Percentiles rank a stretch among this genome's conserved stretches.
These are phyloP conservation scores for Rhododendron williamsianum DNA, from an alignment of 148 eudicot genomes.

Conservation along the genomic window DNA sequence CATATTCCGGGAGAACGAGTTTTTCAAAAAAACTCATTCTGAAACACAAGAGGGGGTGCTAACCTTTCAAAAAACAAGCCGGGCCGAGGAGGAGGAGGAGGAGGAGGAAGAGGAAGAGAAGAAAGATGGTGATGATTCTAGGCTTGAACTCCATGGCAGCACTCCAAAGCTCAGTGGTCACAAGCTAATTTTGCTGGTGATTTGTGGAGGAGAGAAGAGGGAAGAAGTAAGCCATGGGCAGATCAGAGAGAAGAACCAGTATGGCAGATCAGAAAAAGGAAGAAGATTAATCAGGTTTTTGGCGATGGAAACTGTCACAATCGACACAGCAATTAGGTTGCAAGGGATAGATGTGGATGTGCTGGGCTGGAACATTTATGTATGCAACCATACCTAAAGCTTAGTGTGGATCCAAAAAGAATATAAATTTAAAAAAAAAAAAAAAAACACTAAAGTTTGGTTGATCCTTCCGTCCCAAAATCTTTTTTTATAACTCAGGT, in stretches of 20 bases:
- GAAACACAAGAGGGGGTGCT: not conserved
- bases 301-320: slow-evolving; percentile 20
- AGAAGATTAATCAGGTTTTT: slow-evolving; percentile 1
- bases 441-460: not conserved
- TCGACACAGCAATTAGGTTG: slow-evolving; percentile 27
- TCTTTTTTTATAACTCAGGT: not conserved
- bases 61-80: slow-evolving; percentile 16
- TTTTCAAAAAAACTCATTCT: not conserved
- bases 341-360: slow-evolving; percentile 26
- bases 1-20: too few species aligned
- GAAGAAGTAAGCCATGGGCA: not conserved
- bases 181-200: slow-evolving; percentile 2
- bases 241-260: slow-evolving; percentile 3
- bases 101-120: slow-evolving; percentile 15
- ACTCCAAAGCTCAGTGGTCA: not conserved
- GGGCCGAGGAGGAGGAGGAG: slow-evolving; percentile 10
- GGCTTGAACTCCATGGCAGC: slow-evolving; percentile 21
- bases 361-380: slow-evolving; percentile 29
- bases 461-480: not conserved
- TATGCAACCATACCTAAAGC: slow-evolving; percentile 10
- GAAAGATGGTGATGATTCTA: not conserved
- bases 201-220: not conserved
- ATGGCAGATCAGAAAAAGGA: not conserved
- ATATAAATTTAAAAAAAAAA: not conserved
- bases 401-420: not conserved